Conservation (phyloP, 768 basidiomycete genomes). For the Floccularia luteovirens region DNA sequence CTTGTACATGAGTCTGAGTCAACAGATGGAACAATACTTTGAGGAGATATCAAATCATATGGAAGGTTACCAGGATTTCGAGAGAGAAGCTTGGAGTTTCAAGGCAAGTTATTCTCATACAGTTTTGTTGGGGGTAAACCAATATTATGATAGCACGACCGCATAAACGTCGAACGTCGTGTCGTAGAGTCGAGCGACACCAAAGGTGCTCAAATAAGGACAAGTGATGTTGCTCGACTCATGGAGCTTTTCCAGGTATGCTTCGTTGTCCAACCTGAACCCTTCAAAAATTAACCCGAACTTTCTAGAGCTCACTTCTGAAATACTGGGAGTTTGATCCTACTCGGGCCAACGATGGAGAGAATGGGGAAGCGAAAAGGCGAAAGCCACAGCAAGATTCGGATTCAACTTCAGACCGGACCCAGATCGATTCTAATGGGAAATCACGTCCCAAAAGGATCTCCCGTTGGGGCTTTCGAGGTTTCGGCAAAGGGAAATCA, state of each 20-base stretch:
- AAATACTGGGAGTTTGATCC: slow-evolving; percentile 66
- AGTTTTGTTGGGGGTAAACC: not conserved
- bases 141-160: slow-evolving; percentile 51
- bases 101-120: slow-evolving; percentile 41
- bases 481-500: slow-evolving; percentile 21
- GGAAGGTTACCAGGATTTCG: slow-evolving; percentile 65
- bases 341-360: slow-evolving; percentile 23
- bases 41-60: slow-evolving; percentile 49
- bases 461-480: slow-evolving; percentile 17
- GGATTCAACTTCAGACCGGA: slow-evolving; percentile 28
- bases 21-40: slow-evolving; percentile 80
- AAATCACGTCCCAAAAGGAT: too few relatives aligned
- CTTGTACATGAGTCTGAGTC: slow-evolving; percentile 68
- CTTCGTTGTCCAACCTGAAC: not conserved
- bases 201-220: slow-evolving; percentile 48
- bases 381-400: slow-evolving; percentile 19
- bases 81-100: slow-evolving; percentile 72
- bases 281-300: not conserved
- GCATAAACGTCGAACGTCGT: slow-evolving; percentile 64
- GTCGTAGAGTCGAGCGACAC: slow-evolving; percentile 33
- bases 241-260: slow-evolving; percentile 80
- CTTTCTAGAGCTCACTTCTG: slow-evolving; percentile 51
- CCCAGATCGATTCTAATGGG: slow-evolving; percentile 20
- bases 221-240: slow-evolving; percentile 73
- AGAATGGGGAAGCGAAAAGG: slow-evolving; percentile 13